These are phyloP conservation scores for Irpex rosettiformis DNA, from an alignment of 1,284 basidiomycete genomes.

Conservation along the genomic window DNA sequence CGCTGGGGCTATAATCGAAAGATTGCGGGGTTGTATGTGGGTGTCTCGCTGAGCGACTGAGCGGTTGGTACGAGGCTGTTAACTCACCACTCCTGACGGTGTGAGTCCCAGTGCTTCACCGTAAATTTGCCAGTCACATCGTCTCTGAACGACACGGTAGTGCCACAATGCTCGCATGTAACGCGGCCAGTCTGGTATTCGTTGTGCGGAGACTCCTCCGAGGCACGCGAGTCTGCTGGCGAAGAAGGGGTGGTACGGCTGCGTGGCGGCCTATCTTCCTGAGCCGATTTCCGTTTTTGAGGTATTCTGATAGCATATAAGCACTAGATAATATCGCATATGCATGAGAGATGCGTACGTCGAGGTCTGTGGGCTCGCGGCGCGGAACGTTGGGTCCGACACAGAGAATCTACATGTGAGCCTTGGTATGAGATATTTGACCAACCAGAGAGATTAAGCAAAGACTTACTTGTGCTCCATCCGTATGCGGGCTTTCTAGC, in stretches of 20 bases:
- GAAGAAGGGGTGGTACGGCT: constrained; percentile 1
- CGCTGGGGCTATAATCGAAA: constrained; percentile 21
- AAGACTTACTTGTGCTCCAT: neutral
- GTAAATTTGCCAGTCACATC: constrained; percentile 58
- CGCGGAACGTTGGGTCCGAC: constrained; percentile 14
- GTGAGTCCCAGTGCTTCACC: constrained; percentile 65
- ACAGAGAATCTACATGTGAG: neutral
- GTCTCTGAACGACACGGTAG: constrained; percentile 60
- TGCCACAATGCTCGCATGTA: constrained; percentile 58
- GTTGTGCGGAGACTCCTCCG: constrained; percentile 27
- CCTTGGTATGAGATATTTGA: neutral
- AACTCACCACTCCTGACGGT: constrained; percentile 55
- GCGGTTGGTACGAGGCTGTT: neutral
- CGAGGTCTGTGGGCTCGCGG: constrained; percentile 19
- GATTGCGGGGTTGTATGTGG: neutral
- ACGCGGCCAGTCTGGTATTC: constrained; percentile 59
- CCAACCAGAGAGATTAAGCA: neutral
- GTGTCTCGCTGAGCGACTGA: neutral
- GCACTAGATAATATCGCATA: neutral
- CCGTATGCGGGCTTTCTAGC: neutral
- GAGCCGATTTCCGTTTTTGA: constrained; percentile 42
- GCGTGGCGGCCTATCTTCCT: constrained; percentile 21
- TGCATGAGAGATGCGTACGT: constrained; percentile 16
- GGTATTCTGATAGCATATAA: constrained; percentile 20
- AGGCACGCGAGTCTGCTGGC: constrained; percentile 19